These are phyloP conservation scores for Trichoderma asperelloides DNA, from an alignment of 495 filamentous ascomycete species.

Conservation along the genomic window DNA sequence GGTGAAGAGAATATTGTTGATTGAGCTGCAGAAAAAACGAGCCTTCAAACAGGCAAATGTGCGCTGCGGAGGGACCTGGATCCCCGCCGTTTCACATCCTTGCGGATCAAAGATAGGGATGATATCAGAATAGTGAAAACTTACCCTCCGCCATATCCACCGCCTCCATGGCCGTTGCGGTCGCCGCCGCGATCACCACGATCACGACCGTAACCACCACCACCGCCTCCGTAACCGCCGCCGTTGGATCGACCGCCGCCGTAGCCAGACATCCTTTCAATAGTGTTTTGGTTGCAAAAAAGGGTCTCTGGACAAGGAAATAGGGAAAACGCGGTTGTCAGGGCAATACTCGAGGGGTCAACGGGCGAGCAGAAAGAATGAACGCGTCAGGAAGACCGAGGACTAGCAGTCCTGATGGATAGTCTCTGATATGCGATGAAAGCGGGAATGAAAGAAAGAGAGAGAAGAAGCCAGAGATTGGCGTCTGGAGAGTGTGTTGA, in stretches of 20 bases:
- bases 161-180: constrained; percentile 19
- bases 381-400: constrained; percentile 12
- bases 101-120: not conserved
- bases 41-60: not conserved
- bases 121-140: not conserved
- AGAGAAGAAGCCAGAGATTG: constrained; percentile 15
- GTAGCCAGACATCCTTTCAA: constrained; percentile 59
- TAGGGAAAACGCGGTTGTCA: constrained; percentile 16
- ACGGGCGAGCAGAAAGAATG: constrained; percentile 17
- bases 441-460: constrained; percentile 10
- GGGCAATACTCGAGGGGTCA: constrained; percentile 20
- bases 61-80: constrained; percentile 14
- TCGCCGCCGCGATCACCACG: constrained; percentile 16
- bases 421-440: constrained; percentile 15
- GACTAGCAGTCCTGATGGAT: constrained; percentile 15
- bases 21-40: not conserved
- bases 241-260: constrained; percentile 44
- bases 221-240: constrained; percentile 21
- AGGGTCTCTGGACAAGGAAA: constrained; percentile 13
- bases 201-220: constrained; percentile 17
- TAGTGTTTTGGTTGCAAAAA: not conserved
- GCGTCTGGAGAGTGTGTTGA: constrained; percentile 14
- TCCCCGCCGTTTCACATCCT: constrained; percentile 6
- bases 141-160: constrained; percentile 19
- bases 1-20: not conserved